phyloP scores from a whole-genome alignment of 2,329 filamentous ascomycete genomes.

The Microsporum audouinii region DNA sequence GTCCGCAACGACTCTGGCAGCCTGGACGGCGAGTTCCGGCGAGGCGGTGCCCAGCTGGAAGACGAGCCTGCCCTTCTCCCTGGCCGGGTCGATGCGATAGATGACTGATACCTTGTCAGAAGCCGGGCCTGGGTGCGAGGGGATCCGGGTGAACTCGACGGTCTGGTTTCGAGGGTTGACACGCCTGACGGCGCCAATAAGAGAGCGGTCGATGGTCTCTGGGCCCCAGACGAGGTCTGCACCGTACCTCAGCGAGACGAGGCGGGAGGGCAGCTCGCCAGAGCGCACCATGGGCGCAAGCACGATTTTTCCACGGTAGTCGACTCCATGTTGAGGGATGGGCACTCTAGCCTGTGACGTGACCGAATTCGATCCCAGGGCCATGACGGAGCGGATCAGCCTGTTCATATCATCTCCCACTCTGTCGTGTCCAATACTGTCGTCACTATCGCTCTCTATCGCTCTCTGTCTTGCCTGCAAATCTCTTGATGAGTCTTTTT shows the following conservation, averaged over 20 bases:
- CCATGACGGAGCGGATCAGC: neutral
- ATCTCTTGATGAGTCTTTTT: neutral
- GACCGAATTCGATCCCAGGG: neutral
- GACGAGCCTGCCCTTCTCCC: conserved; percentile 64
- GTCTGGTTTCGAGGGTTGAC: conserved; percentile 65
- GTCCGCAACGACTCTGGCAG: conserved; percentile 68
- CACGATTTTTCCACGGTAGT: conserved; percentile 87
- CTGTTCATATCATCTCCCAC: neutral
- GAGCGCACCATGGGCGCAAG: conserved; percentile 96
- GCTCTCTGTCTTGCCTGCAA: neutral
- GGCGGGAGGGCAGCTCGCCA: conserved; percentile 83
- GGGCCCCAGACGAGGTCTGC: conserved; percentile 97
- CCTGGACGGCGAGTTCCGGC: conserved; percentile 69
- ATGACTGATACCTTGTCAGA: conserved; percentile 55
- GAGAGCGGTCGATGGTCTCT: conserved; percentile 82
- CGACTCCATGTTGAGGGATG: conserved; percentile 77
- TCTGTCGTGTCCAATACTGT: neutral
- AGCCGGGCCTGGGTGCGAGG: conserved; percentile 52
- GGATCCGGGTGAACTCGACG: conserved; percentile 70
- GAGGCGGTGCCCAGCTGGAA: conserved; percentile 88
- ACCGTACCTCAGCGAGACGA: conserved; percentile 84
- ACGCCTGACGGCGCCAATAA: conserved; percentile 74
- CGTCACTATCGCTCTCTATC: neutral
- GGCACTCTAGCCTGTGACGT: conserved; percentile 45
- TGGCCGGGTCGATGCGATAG: conserved; percentile 68